Conservation (phyloP, 1,139 yeast species). For the Zygosaccharomyces sapae region DNA sequence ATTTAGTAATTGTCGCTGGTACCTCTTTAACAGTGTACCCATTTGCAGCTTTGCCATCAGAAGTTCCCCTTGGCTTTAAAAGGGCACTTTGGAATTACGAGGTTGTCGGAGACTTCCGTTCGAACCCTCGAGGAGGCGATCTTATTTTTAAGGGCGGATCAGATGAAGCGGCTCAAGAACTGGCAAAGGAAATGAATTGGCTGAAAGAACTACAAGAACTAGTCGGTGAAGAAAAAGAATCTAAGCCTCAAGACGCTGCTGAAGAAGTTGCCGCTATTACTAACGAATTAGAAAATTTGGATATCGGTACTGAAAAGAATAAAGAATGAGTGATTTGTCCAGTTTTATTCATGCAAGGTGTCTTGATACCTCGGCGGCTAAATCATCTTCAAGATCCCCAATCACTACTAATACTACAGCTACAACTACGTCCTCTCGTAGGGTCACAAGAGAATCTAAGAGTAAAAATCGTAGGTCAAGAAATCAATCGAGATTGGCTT, state of each 20-base stretch:
- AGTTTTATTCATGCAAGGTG: slow-evolving; percentile 10
- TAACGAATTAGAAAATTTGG: slow-evolving; percentile 16
- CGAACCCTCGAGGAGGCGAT: slow-evolving; percentile 53
- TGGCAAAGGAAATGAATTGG: slow-evolving; percentile 66
- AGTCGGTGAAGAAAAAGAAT: slow-evolving; percentile 26
- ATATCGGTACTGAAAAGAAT: slow-evolving; percentile 6
- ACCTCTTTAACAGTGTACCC: slow-evolving; percentile 88
- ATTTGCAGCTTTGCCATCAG: slow-evolving; percentile 76
- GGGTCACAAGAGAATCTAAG: not conserved
- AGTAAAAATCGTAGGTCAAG: not conserved
- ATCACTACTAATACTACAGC: not conserved
- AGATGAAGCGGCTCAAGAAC: slow-evolving; percentile 53
- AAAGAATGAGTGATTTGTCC: slow-evolving; percentile 10
- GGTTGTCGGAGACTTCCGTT: slow-evolving; percentile 64
- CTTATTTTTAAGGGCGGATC: slow-evolving; percentile 57
- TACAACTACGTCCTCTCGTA: not conserved
- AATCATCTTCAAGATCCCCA: not conserved
- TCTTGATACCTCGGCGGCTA: slow-evolving; percentile 9
- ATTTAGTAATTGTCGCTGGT: slow-evolving; percentile 83
- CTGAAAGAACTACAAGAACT: slow-evolving; percentile 44
- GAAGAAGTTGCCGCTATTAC: slow-evolving; percentile 21
- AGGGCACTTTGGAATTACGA: slow-evolving; percentile 74
- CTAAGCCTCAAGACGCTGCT: slow-evolving; percentile 18
- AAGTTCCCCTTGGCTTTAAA: slow-evolving; percentile 46
- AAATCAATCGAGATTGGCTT: slow-evolving; percentile 3